Percentiles rank a stretch among this genome's conserved stretches.
These are phyloP conservation scores for Lobosporangium transversale DNA, from an alignment of 192 early-diverging fungal genomes.

Conservation along the genomic window DNA sequence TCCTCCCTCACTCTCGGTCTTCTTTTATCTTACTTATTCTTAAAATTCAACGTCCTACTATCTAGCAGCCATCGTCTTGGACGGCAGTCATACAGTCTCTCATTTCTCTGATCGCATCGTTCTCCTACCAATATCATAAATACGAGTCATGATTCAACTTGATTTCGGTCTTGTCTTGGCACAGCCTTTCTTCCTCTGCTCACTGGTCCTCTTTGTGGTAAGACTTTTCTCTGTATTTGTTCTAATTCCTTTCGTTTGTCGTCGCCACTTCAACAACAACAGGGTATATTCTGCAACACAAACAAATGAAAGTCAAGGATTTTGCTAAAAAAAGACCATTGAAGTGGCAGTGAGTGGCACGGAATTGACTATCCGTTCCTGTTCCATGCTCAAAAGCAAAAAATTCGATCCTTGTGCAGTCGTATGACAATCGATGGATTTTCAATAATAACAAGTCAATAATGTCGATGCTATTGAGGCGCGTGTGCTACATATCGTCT, in stretches of 20 bases:
- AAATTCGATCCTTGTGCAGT: no score
- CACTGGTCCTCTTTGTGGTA: constrained; percentile 36
- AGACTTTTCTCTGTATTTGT: not conserved
- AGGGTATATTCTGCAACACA: no score
- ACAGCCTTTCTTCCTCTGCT: constrained; percentile 48
- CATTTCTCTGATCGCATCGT: not conserved
- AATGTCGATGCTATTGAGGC: no score
- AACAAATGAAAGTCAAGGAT: no score
- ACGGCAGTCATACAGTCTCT: not conserved
- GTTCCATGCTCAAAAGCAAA: no score
- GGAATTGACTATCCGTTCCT: no score
- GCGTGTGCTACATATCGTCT: no score
- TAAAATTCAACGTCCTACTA: not conserved
- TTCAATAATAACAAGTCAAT: no score
- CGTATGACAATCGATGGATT: no score
- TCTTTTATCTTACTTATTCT: not conserved
- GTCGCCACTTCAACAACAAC: not conserved
- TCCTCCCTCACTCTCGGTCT: not conserved
- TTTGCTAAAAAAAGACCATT: no score
- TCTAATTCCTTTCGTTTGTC: not conserved
- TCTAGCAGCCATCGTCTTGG: not conserved
- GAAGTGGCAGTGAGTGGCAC: no score
- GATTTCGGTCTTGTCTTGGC: constrained; percentile 32
- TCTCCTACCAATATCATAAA: not conserved
- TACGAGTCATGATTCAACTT: constrained; percentile 10